Conservation (phyloP, 176 grass and related monocot genomes). For the Eleusine indica region DNA sequence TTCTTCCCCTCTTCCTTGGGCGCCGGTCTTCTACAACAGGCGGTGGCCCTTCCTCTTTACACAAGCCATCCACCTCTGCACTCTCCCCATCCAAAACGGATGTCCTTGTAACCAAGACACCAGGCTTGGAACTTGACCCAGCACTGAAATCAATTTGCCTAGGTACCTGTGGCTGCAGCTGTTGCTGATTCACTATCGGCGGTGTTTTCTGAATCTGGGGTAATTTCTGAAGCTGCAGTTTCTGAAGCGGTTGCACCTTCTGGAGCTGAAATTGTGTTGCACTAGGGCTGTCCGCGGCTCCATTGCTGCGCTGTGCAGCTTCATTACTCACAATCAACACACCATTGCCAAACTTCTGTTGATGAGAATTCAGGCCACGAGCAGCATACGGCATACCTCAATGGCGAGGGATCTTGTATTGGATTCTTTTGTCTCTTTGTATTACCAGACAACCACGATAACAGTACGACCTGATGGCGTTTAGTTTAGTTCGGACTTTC, state of each 20-base stretch:
- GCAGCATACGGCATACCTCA: not conserved
- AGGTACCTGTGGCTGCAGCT: constrained; percentile 58
- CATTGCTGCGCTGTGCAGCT: constrained; percentile 43
- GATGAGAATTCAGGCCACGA: constrained; percentile 57
- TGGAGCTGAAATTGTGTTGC: constrained; percentile 61
- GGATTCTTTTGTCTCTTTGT: not conserved
- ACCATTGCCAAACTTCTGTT: constrained; percentile 73
- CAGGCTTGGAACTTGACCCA: constrained; percentile 57
- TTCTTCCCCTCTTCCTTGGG: constrained; percentile 93
- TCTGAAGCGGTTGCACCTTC: constrained; percentile 48
- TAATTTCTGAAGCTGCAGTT: constrained; percentile 49
- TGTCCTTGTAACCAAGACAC: constrained; percentile 53
- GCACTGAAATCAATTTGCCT: constrained; percentile 85
- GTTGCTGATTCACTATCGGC: constrained; percentile 49
- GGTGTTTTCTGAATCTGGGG: constrained; percentile 50
- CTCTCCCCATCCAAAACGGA: constrained; percentile 63
- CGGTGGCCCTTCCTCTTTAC: constrained; percentile 53
- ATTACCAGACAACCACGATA: not conserved
- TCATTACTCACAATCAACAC: constrained; percentile 67
- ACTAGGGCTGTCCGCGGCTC: constrained; percentile 30
- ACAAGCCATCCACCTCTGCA: constrained; percentile 58
- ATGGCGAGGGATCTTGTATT: not conserved
- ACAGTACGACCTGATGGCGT: not conserved
- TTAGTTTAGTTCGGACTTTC: not conserved
- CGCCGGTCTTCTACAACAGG: constrained; percentile 58